Percentiles rank a stretch among this genome's conserved stretches.
Conservation (phyloP, 2,329 filamentous ascomycete genomes). For the Xylaria sp. region DNA sequence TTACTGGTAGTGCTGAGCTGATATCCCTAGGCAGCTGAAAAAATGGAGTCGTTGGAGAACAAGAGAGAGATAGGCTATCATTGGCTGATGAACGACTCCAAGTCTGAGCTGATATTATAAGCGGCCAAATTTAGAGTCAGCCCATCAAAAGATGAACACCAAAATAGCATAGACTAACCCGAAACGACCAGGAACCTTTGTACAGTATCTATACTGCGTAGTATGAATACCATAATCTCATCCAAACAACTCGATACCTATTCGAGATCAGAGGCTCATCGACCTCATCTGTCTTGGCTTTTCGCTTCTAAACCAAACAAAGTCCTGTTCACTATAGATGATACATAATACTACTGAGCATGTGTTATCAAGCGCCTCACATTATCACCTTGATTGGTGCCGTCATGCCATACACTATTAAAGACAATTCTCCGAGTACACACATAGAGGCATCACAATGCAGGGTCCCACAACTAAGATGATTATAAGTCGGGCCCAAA, state of each 20-base stretch:
- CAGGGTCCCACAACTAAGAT: background rate
- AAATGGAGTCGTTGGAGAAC: slow-evolving; percentile 6
- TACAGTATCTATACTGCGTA: background rate
- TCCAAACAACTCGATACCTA: background rate
- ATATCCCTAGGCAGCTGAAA: slow-evolving; percentile 28
- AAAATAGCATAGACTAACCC: slow-evolving; percentile 30
- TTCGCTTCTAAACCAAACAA: slow-evolving; percentile 7
- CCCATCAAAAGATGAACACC: slow-evolving; percentile 10
- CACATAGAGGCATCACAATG: background rate
- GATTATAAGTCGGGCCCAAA: slow-evolving; percentile 9
- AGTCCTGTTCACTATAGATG: background rate
- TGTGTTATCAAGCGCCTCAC: background rate
- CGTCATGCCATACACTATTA: background rate
- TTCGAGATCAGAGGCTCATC: background rate
- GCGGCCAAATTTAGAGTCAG: slow-evolving; percentile 28
- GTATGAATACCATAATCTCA: slow-evolving; percentile 25
- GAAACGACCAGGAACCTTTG: background rate
- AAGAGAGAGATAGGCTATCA: background rate
- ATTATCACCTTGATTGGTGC: background rate
- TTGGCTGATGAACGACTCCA: slow-evolving; percentile 27
- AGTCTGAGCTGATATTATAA: slow-evolving; percentile 24
- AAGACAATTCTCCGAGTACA: slow-evolving; percentile 1
- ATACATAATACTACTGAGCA: background rate
- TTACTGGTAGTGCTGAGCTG: slow-evolving; percentile 20
- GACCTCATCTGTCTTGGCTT: slow-evolving; percentile 15